A percentile compares a stretch with the other conserved stretches of the same genome.
Evolutionary conservation across 257 asterid genomes (phyloP).

Genomic region (Solanum piurae): DNA sequence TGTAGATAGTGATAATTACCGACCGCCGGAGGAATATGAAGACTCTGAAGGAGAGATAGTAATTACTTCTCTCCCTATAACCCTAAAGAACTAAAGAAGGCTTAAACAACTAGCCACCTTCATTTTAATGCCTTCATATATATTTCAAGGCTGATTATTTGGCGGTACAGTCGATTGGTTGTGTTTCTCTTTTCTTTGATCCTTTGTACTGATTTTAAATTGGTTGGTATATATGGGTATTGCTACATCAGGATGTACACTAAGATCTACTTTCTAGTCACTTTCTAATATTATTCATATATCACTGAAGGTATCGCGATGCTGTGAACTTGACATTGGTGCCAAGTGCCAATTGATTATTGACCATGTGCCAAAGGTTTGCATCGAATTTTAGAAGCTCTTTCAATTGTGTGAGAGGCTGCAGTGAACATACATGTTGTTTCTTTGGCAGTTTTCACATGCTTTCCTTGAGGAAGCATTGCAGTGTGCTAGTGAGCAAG

Average conservation of each 20-base stretch:
- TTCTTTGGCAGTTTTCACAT: conserved; percentile 34
- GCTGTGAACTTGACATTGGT: conserved; percentile 37
- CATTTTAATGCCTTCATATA: neutral
- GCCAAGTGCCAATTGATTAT: conserved; percentile 56
- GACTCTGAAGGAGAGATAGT: neutral
- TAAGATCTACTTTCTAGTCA: neutral
- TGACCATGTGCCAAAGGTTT: conserved; percentile 54
- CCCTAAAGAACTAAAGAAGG: neutral
- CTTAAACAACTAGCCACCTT: neutral
- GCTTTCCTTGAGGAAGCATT: conserved; percentile 20
- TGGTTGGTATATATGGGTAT: neutral
- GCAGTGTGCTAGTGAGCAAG: conserved; percentile 26
- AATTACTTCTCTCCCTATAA: neutral
- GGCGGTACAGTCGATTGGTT: neutral
- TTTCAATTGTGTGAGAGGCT: neutral
- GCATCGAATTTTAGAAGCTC: neutral
- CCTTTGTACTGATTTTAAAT: neutral
- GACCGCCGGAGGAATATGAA: neutral
- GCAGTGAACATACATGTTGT: neutral
- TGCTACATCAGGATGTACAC: neutral
- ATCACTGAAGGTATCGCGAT: conserved; percentile 38
- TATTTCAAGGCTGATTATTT: neutral
- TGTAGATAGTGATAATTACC: neutral
- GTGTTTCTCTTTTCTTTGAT: neutral
- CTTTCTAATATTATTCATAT: neutral